These are phyloP conservation scores for Cudoniella acicularis DNA, from an alignment of 495 filamentous ascomycete species.

Conservation along the genomic window DNA sequence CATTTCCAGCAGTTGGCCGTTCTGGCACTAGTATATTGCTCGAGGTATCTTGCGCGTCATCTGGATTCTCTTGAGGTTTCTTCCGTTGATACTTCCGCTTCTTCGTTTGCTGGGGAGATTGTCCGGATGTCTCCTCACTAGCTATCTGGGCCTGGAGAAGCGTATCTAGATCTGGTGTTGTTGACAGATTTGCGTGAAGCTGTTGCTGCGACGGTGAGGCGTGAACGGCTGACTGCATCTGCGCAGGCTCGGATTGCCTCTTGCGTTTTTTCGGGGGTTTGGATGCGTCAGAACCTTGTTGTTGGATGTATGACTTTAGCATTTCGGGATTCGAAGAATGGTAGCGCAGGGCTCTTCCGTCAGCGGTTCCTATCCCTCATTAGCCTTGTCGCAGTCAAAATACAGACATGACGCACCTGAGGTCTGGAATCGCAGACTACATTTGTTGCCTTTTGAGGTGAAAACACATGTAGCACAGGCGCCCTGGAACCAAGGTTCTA, in stretches of 20 bases:
- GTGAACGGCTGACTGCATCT: not conserved
- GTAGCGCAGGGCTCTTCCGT: slow-evolving; percentile 14
- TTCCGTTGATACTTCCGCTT: slow-evolving; percentile 5
- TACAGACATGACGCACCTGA: slow-evolving; percentile 10
- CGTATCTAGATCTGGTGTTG: slow-evolving; percentile 12
- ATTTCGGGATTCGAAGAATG: slow-evolving; percentile 1
- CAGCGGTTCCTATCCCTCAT: slow-evolving; percentile 4
- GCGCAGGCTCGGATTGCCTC: not conserved
- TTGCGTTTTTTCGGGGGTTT: slow-evolving; percentile 16
- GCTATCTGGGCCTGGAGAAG: slow-evolving; percentile 14
- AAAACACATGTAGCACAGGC: slow-evolving; percentile 17
- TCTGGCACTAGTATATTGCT: not conserved
- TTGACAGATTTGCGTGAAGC: not conserved
- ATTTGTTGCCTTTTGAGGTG: slow-evolving; percentile 17
- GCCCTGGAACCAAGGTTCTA: slow-evolving; percentile 19
- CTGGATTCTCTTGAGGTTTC: not conserved
- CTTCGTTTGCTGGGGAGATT: not conserved
- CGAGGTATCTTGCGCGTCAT: not conserved
- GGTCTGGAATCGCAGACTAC: slow-evolving; percentile 11
- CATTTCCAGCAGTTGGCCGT: too few species aligned
- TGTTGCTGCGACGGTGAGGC: not conserved
- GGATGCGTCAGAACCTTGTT: not conserved
- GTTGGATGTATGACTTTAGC: slow-evolving; percentile 3
- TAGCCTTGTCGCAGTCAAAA: too few species aligned
- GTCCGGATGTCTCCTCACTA: not conserved